Evolutionary conservation across 1,284 basidiomycete genomes (phyloP), one percentile per base, ranked within the genome.

Genomic region (Boletus semigastroideus): DNA sequence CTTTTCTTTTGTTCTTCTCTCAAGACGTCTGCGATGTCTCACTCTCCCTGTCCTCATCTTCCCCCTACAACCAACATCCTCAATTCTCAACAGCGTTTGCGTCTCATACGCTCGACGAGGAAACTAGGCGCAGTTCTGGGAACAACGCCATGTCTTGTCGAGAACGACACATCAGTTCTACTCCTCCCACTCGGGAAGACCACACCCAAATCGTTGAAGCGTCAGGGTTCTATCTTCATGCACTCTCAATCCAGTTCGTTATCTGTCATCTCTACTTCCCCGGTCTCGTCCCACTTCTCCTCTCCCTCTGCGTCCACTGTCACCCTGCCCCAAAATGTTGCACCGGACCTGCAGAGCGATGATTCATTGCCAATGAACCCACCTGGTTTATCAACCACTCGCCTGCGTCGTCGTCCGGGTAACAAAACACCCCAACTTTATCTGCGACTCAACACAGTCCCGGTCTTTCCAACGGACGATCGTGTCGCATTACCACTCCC

Each of bases 51-150:
- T 50, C 46, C 55, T 5, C 52, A 48, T 28, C 68, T 57, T 13
- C 68, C 65, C 9, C 77, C 78, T 0, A 83, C 81, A 8, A 66
- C 69, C 48, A 83, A 84, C 62, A 67, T 59, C 17, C 77, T 85
- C 34, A 70, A 75, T 46, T 62, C 71, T 0, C 67, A 71, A 40
- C 75, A 84, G 54, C 80, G 82, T 14, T 60, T 72, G 7, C 79
- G 80, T 47, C 76, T 84, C 22, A 71, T 85, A 39, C 78, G 79
- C 43, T 81, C 83, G 0, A 77, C 83, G 1, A 73, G 80, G 55
- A 86, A 86, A 60, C 73, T 85, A 37, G 79, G 74, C 17, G 72
- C 74, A 0, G 70, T 86, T 28, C 73, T 85, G 28, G 83, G 84
- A 19, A 71, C 77, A 3, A 80, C 79, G 1, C 82, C 84, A 0